Evolutionary conservation across 192 early-diverging fungal genomes (phyloP).

Genomic region (Bifiguratus adelaidae): DNA sequence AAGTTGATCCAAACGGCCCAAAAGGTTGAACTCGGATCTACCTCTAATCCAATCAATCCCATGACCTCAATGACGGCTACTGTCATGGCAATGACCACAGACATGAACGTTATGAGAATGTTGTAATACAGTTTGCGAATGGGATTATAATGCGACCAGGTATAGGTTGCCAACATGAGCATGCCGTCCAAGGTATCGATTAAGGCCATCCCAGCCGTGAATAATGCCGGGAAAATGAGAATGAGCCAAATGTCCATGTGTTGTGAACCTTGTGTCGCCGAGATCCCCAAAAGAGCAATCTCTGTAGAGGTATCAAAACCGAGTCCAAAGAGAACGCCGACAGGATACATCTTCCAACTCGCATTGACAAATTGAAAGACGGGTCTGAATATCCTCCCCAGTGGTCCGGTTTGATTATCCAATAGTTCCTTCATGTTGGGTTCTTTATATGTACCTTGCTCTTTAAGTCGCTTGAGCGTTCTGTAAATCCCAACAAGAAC

Average conservation of each 20-base stretch:
- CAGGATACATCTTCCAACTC: conserved; percentile 58
- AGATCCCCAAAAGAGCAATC: conserved; percentile 45
- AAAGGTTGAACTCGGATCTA: conserved; percentile 21
- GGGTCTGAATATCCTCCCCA: conserved; percentile 33
- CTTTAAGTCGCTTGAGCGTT: conserved; percentile 17
- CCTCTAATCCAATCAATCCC: conserved; percentile 28
- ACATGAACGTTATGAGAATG: conserved; percentile 46
- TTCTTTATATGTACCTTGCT: conserved; percentile 19
- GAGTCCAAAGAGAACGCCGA: conserved; percentile 52
- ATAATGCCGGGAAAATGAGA: conserved; percentile 48
- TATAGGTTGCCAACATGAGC: conserved; percentile 50
- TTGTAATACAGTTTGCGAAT: conserved; percentile 58
- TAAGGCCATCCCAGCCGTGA: conserved; percentile 57
- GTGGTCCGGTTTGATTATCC: conserved; percentile 14
- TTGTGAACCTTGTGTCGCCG: conserved; percentile 32
- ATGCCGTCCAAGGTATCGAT: conserved; percentile 62
- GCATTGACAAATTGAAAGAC: conserved; percentile 38
- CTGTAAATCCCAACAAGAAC: conserved; percentile 25
- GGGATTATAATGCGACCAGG: conserved; percentile 51
- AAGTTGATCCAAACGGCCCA: conserved; percentile 29
- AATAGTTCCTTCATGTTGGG: conserved; percentile 24
- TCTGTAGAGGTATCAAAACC: conserved; percentile 69
- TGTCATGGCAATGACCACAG: conserved; percentile 44
- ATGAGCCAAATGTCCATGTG: conserved; percentile 38
- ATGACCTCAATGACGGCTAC: conserved; percentile 46